Evolutionary conservation across 2,329 filamentous ascomycete genomes (phyloP), one percentile per base, ranked within the genome.

Genomic region (Rhynchosporium graminicola): DNA sequence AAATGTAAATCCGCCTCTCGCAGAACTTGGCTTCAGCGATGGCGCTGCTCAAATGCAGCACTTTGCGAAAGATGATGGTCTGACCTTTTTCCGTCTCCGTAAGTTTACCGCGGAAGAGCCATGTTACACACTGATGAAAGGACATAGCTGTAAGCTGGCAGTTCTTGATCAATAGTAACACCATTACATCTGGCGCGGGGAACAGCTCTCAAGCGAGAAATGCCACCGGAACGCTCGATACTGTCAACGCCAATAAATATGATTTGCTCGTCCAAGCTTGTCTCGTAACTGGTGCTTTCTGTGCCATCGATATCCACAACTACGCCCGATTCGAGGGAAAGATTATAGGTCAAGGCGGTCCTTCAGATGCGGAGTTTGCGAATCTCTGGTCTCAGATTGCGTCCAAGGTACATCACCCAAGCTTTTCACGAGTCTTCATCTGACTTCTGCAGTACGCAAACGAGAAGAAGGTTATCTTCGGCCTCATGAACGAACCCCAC

Each of bases 401-500:
- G 1, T 77, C 75, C 0, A 84, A 62, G 57, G 63, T 65, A 20
- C 20, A 20, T 20, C 1, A 20, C 20, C 1, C 20, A 20, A 20
- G 20, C 20, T 20, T 1, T 20, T 20, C 20, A 20, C 20, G 20
- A 15, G 5, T 15, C 36, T 33, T 15, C 2, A 26, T 9, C 43
- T 51, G 13, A 43, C 26, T 29, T 43, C 28, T 50, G 13, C 4
- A 84, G 71, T 90, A 89, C 73, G 80, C 78, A 28, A 70, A 72
- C 9, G 75, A 85, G 57, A 73, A 78, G 42, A 84, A 82, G 63
- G 75, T 90, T 33, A 78, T 82, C 4, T 87, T 90, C 67, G 86
- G 86, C n/a, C 72, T 90, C 52, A 89, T 90, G 86, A 90, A 90
- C 75, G 87, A 87, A 75, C 87, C 87, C 6, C 85, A 88, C 72